Evolutionary conservation across 2,329 filamentous ascomycete genomes (phyloP).

Genomic region (Trichoderma sp.): DNA sequence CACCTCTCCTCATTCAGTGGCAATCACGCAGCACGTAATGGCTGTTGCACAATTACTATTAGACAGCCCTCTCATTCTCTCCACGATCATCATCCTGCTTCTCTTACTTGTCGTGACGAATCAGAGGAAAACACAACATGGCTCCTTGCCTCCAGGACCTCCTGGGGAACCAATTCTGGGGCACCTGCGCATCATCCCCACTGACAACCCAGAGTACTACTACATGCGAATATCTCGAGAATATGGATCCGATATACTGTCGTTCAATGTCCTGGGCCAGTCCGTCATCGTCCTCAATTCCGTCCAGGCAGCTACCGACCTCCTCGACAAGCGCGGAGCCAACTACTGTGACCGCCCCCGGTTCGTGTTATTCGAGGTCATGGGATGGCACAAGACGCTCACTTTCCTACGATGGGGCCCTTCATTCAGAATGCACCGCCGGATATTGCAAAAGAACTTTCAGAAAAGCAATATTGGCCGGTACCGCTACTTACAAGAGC

Average conservation of each 20-base stretch:
- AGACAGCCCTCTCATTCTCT: conserved; percentile 15
- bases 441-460: conserved; percentile 49
- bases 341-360: conserved; percentile 51
- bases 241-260: conserved; percentile 55
- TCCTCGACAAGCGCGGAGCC: conserved; percentile 49
- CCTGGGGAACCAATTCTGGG: conserved; percentile 47
- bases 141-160: conserved; percentile 40
- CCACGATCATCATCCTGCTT: conserved; percentile 10
- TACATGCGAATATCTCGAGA: conserved; percentile 39
- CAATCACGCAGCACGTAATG: conserved; percentile 10
- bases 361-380: conserved; percentile 48
- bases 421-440: conserved; percentile 49
- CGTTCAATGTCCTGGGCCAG: conserved; percentile 41
- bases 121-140: conserved; percentile 10
- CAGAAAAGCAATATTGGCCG: conserved; percentile 43
- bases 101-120: conserved; percentile 22
- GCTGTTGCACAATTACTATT: conserved; percentile 16
- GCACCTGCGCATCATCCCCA: conserved; percentile 48
- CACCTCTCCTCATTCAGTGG: neutral
- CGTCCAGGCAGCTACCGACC: conserved; percentile 45
- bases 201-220: conserved; percentile 38
- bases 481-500: conserved; percentile 42
- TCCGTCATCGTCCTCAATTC: conserved; percentile 50
- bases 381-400: conserved; percentile 52
- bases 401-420: conserved; percentile 49